phyloP scores from a whole-genome alignment of 108 stramenopile species.

The Asterionellopsis glacialis region DNA sequence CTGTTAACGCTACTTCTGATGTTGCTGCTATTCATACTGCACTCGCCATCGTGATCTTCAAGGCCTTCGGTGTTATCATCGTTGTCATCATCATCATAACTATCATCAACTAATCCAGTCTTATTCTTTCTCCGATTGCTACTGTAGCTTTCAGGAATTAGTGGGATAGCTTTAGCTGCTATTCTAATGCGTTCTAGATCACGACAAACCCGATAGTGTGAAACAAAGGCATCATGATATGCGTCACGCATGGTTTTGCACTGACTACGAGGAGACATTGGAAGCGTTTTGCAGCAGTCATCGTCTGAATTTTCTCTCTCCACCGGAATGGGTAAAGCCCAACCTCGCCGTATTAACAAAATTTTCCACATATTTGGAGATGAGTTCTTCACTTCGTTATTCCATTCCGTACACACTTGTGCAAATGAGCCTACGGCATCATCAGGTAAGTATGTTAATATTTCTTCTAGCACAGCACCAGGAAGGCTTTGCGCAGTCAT shows the following conservation, averaged over 20 bases:
- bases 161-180: background rate
- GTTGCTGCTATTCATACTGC: too few relatives aligned
- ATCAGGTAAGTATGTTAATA: conserved; percentile 41
- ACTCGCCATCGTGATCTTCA: too few relatives aligned
- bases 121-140: background rate
- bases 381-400: conserved; percentile 41
- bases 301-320: too few relatives aligned
- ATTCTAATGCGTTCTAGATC: background rate
- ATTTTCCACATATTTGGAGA: conserved; percentile 44
- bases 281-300: background rate
- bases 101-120: too few relatives aligned
- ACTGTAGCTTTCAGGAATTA: too few relatives aligned
- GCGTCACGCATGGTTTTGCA: background rate
- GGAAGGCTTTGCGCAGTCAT: conserved; percentile 15
- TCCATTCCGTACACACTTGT: conserved; percentile 42
- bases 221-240: conserved; percentile 21
- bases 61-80: too few relatives aligned
- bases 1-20: too few relatives aligned
- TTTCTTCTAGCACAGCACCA: conserved; percentile 33
- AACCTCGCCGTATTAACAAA: conserved; percentile 32
- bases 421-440: conserved; percentile 22
- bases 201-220: conserved; percentile 25
- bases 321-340: conserved; percentile 18
- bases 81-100: too few relatives aligned
- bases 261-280: too few relatives aligned